Conservation (phyloP, 2,329 filamentous ascomycete species). For the Sphaerulina musiva region DNA sequence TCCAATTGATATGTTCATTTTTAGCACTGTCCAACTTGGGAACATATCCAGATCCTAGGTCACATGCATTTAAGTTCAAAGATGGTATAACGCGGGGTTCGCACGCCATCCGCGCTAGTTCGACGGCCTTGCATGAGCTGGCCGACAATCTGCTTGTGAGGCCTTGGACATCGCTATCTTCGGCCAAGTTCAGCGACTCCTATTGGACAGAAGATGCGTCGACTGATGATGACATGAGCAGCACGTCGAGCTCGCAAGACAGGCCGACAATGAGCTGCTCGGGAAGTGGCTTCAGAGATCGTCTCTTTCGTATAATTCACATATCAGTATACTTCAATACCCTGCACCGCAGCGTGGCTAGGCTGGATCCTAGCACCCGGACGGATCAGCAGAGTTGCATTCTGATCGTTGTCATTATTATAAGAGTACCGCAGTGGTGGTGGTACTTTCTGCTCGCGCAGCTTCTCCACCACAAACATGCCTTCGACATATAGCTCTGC, state of each 20-base stretch:
- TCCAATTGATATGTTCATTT: too few species aligned
- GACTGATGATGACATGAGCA: neutral
- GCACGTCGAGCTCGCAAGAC: slow-evolving; percentile 4
- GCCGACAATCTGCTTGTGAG: neutral
- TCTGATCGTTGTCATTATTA: neutral
- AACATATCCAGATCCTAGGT: neutral
- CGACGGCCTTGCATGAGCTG: slow-evolving; percentile 2
- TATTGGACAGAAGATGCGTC: neutral
- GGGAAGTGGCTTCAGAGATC: neutral
- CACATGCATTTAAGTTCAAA: slow-evolving; percentile 4
- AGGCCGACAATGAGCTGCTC: slow-evolving; percentile 7
- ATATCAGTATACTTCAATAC: neutral
- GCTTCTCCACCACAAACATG: slow-evolving; percentile 13
- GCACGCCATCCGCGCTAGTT: slow-evolving; percentile 9
- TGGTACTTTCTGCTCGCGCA: neutral
- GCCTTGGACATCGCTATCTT: neutral
- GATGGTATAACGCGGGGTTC: slow-evolving; percentile 1
- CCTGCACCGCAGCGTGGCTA: slow-evolving; percentile 5
- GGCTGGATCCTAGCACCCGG: neutral
- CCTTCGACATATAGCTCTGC: slow-evolving; percentile 22
- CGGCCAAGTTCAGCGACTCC: neutral
- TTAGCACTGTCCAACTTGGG: neutral
- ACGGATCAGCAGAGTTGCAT: slow-evolving; percentile 4
- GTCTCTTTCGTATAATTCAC: neutral
- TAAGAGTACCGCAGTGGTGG: neutral